phyloP scores from a whole-genome alignment of 2,329 filamentous ascomycete species.

The Penicillium palitans region DNA sequence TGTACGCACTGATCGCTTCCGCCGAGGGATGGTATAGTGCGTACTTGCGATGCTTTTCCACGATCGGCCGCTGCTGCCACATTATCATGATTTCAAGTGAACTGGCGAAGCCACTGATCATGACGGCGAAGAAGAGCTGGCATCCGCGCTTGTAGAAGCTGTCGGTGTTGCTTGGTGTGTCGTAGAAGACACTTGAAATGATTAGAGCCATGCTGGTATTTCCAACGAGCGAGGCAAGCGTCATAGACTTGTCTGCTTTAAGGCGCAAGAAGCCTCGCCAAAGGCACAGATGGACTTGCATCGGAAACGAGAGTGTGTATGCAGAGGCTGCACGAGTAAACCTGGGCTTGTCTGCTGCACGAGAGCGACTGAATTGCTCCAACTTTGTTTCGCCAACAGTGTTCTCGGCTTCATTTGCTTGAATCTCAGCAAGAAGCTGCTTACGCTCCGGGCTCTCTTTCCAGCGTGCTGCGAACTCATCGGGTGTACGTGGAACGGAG shows the following conservation, averaged over 20 bases:
- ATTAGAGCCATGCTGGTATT: slow-evolving; percentile 75
- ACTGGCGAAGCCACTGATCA: slow-evolving; percentile 79
- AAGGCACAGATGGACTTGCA: slow-evolving; percentile 76
- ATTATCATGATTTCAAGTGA: slow-evolving; percentile 79
- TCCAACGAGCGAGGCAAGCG: slow-evolving; percentile 61
- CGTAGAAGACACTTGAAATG: slow-evolving; percentile 75
- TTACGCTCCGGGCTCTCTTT: slow-evolving; percentile 52
- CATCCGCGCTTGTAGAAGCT: slow-evolving; percentile 77
- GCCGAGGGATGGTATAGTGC: slow-evolving; percentile 87
- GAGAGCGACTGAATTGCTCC: slow-evolving; percentile 40
- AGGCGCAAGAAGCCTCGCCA: slow-evolving; percentile 76
- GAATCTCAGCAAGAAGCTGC: slow-evolving; percentile 42
- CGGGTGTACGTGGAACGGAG: slow-evolving; percentile 64
- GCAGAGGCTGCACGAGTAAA: slow-evolving; percentile 65
- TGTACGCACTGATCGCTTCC: slow-evolving; percentile 82
- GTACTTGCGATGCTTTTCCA: slow-evolving; percentile 85
- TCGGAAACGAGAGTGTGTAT: slow-evolving; percentile 73
- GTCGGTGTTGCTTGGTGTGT: slow-evolving; percentile 62
- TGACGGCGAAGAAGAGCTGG: slow-evolving; percentile 78
- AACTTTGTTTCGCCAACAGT: slow-evolving; percentile 38
- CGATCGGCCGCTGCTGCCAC: slow-evolving; percentile 85
- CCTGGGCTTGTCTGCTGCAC: slow-evolving; percentile 44
- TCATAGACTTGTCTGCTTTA: slow-evolving; percentile 70
- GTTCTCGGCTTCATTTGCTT: slow-evolving; percentile 39
- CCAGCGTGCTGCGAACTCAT: slow-evolving; percentile 64